Percentiles rank a stretch among this genome's conserved stretches.
Evolutionary conservation across 1,284 basidiomycete genomes (phyloP).

Genomic region (Cryptococcus sp.): DNA sequence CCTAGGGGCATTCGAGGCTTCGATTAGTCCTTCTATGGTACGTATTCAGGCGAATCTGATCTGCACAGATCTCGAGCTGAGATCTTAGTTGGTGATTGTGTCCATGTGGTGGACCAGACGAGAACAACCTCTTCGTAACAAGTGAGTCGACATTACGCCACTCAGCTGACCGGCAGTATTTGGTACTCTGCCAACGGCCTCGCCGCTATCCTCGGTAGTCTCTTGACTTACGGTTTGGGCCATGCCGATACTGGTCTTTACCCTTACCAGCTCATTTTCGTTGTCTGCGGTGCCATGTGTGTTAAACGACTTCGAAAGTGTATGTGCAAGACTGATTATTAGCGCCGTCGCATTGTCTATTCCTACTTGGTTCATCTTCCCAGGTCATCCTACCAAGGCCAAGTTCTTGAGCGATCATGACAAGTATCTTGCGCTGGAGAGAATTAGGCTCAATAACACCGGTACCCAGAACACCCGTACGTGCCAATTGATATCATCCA

Average conservation of each 20-base stretch:
- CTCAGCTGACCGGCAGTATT: background rate
- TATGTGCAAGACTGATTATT: background rate
- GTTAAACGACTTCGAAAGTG: background rate
- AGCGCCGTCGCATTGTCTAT: background rate
- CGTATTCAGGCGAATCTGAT: too few relatives aligned
- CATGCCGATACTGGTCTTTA: constrained; percentile 22
- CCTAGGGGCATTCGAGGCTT: constrained; percentile 10
- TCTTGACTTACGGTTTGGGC: constrained; percentile 26
- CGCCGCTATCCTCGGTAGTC: constrained; percentile 25
- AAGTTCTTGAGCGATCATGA: constrained; percentile 35
- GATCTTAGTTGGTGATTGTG: constrained; percentile 18
- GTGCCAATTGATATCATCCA: background rate
- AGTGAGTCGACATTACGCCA: background rate
- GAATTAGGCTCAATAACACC: constrained; percentile 44
- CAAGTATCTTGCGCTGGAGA: constrained; percentile 38
- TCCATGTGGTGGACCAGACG: constrained; percentile 10
- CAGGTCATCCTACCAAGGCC: constrained; percentile 34
- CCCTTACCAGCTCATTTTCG: constrained; percentile 38
- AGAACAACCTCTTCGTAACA: constrained; percentile 1
- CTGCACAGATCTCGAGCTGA: too few relatives aligned
- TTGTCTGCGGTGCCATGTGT: constrained; percentile 29
- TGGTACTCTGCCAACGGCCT: background rate
- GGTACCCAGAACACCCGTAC: constrained; percentile 21
- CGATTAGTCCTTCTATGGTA: constrained; percentile 10
- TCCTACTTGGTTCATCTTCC: constrained; percentile 16